Evolutionary conservation across 805 yeast species (phyloP), one percentile per base, ranked within the genome.

Genomic region (Blastobotrys muscicola): DNA sequence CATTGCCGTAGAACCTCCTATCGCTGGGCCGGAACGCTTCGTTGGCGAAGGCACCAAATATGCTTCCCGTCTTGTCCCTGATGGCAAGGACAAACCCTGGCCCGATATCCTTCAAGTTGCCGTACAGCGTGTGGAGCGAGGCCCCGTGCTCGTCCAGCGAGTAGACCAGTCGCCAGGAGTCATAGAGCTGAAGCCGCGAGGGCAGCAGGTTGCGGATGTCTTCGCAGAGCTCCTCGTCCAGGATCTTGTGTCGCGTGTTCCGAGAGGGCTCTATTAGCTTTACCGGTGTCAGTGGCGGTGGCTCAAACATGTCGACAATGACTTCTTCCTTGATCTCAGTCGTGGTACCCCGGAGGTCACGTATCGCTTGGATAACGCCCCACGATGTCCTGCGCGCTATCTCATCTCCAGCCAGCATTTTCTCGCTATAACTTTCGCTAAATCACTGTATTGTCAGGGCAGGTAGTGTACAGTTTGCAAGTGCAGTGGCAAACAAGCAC

Each of bases 101-200:
- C 43, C 73, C 65, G 42, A 67, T 69, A 14, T 41, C 33, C n/a
- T 38, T 30, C 16, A 29, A 37, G 13, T 33, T 20, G 47, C 35
- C 41, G 40, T 89, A 90, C 12, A 92, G 62, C 0, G 97, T 87
- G 45, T 74, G 78, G 43, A 90, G 61, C 0, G 95, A 84, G 0
- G 94, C 80, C 0, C 98, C 98, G 59, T 87, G 85, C 60, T 86
- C 96, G 52, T 89, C 97, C 47, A 85, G 63, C n/a, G 92, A 81
- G 58, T 89, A 90, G 2, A 79, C 61, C 40, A 92, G 61, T 4
- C 71, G 62, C 98, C 97, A 92, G 4, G 73, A 72, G 33, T 82
- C 80, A 48, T 76, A 76, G 16, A 90, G 68, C 59, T 86, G 96
- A 33, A 84, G 66, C 38, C 97, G 68, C 3, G 85, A 72, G 0